A percentile compares a stretch with the other conserved stretches of the same genome.
These are phyloP conservation scores for Panus rudis DNA, from an alignment of 768 basidiomycete species.

Conservation along the genomic window DNA sequence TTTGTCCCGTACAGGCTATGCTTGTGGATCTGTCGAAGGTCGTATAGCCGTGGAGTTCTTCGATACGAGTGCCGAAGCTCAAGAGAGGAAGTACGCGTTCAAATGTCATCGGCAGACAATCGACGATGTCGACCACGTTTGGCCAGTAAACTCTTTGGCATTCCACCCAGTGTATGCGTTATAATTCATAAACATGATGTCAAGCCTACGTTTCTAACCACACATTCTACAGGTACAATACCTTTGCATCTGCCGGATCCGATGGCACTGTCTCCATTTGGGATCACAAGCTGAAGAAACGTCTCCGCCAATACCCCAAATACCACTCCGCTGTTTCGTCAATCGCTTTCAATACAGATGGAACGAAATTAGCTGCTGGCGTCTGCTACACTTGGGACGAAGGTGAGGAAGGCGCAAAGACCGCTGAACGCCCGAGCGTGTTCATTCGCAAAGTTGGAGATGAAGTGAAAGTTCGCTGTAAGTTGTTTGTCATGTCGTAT, in stretches of 20 bases:
- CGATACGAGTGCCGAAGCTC: slow-evolving; percentile 67
- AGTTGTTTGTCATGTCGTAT: no score
- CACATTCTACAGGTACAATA: slow-evolving; percentile 58
- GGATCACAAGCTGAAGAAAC: slow-evolving; percentile 96
- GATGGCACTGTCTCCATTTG: slow-evolving; percentile 93
- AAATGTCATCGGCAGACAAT: slow-evolving; percentile 92
- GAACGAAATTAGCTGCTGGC: slow-evolving; percentile 75
- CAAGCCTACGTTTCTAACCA: background rate
- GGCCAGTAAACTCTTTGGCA: slow-evolving; percentile 91
- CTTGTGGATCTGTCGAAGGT: slow-evolving; percentile 90
- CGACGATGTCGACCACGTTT: slow-evolving; percentile 90
- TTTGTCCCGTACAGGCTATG: slow-evolving; percentile 51
- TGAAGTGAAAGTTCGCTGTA: slow-evolving; percentile 81
- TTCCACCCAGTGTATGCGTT: slow-evolving; percentile 76
- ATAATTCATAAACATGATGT: background rate
- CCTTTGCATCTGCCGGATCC: slow-evolving; percentile 92
- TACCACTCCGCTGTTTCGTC: slow-evolving; percentile 70
- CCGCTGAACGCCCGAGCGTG: slow-evolving; percentile 54
- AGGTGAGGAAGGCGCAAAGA: slow-evolving; percentile 65
- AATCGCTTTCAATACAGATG: slow-evolving; percentile 78
- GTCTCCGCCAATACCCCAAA: slow-evolving; percentile 84
- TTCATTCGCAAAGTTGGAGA: slow-evolving; percentile 62
- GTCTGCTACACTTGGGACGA: slow-evolving; percentile 90
- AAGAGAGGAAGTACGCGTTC: slow-evolving; percentile 93
- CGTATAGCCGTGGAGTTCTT: slow-evolving; percentile 97